A percentile compares a stretch with the other conserved stretches of the same genome.
Evolutionary conservation across 345 rosid genomes (phyloP).

Genomic region (Brassica carinata): DNA sequence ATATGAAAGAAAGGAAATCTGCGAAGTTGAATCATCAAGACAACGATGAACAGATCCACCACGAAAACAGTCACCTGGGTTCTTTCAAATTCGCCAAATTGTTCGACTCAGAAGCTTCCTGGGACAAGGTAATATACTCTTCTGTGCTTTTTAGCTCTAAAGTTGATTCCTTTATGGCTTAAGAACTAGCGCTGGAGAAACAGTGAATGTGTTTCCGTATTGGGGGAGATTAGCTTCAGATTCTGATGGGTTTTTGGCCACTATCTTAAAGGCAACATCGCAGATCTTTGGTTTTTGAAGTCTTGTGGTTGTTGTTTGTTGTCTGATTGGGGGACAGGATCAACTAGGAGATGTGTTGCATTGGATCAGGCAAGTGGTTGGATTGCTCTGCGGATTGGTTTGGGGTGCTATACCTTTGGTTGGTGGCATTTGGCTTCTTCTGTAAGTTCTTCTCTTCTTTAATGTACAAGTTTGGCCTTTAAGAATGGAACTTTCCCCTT

Average conservation of each 20-base stretch:
- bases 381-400: slow-evolving; percentile 76
- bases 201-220: background rate
- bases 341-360: slow-evolving; percentile 98
- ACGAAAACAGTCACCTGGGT: slow-evolving; percentile 67
- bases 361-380: slow-evolving; percentile 92
- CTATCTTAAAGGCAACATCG: background rate
- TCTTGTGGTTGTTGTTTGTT: background rate
- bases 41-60: slow-evolving; percentile 37
- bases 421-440: slow-evolving; percentile 86
- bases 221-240: background rate
- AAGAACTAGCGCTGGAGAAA: background rate
- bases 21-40: slow-evolving; percentile 52
- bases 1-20: slow-evolving; percentile 66
- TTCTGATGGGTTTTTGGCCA: background rate
- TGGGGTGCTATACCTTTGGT: slow-evolving; percentile 90
- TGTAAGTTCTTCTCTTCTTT: slow-evolving; percentile 55
- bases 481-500: background rate
- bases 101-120: slow-evolving; percentile 93
- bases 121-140: slow-evolving; percentile 70
- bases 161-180: slow-evolving; percentile 2
- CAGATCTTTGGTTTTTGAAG: background rate
- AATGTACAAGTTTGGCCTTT: background rate
- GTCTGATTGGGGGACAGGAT: slow-evolving; percentile 58
- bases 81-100: slow-evolving; percentile 77
- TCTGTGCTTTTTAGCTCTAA: background rate